Percentiles rank a stretch among this genome's conserved stretches.
These are phyloP conservation scores for Gelatoporia subvermispora DNA, from an alignment of 768 basidiomycete species.

Conservation along the genomic window DNA sequence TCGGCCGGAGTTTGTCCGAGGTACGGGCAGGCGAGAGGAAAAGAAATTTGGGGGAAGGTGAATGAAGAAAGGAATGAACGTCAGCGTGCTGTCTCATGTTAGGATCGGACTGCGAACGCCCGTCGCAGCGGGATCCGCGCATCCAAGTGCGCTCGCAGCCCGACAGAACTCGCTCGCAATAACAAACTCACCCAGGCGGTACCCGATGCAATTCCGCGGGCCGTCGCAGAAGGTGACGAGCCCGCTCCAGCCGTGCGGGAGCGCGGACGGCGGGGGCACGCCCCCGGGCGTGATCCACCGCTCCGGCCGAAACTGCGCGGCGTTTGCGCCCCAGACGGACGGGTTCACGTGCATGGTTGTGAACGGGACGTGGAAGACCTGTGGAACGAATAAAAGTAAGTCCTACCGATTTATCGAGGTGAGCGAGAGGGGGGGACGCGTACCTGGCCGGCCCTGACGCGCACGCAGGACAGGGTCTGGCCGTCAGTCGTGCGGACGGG, in stretches of 20 bases:
- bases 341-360: slow-evolving; percentile 29
- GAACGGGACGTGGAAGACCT: slow-evolving; percentile 29
- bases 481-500: slow-evolving; percentile 28
- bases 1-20: no score
- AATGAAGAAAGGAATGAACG: no score
- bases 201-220: slow-evolving; percentile 38
- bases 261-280: slow-evolving; percentile 22
- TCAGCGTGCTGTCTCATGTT: no score
- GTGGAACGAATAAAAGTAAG: neutral
- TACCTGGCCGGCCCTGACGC: slow-evolving; percentile 35
- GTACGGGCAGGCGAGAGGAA: neutral
- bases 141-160: no score
- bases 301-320: slow-evolving; percentile 31
- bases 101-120: no score
- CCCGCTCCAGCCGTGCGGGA: slow-evolving; percentile 34
- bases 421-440: slow-evolving; percentile 1
- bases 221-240: slow-evolving; percentile 38
- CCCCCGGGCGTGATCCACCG: slow-evolving; percentile 32
- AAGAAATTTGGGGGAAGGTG: no score
- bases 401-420: neutral
- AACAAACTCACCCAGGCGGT: slow-evolving; percentile 26
- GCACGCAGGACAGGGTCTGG: slow-evolving; percentile 21
- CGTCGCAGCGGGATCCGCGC: no score
- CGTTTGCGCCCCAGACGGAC: slow-evolving; percentile 33
- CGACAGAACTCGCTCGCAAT: no score